Evolutionary conservation across 768 basidiomycete species (phyloP), one percentile per base, ranked within the genome.

Genomic region (Leccinum imitatum): DNA sequence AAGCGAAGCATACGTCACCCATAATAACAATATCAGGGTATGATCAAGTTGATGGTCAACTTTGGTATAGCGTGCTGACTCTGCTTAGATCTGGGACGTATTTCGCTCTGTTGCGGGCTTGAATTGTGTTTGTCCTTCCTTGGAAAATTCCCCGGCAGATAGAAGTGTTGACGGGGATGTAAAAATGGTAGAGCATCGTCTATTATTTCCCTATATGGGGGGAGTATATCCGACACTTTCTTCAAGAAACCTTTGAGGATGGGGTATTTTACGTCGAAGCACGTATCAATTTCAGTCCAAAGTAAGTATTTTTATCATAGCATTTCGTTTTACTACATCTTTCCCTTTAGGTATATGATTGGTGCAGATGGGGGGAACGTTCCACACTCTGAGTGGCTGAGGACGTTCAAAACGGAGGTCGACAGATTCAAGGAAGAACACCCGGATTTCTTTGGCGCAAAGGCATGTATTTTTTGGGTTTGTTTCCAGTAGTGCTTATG

Each of bases 251-350:
- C 1, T 80, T 90, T 15, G 83, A 81, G 31, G 90, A 93, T 66
- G 88, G 89, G 0, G 83, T 91, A 41, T 86, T 79, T 2, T 91
- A 91, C 67, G 71, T 85, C 11, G 90, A 92, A 73, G 78, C 81
- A 11, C 81, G 89, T 35, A 78, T 90, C 50, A 86, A 87, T 70
- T 91, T 91, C 67, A 71, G 78, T 46, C 66, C 71, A 60, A 84
- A 81, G 87, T 88, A 61, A 58, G 77, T 68, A 53, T 41, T 17
- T 50, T 17, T 4, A 25, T 25, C 25, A 15, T 7, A 7, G 14
- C 35, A 35, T 31, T 46, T 50, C 9, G 5, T 35, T 37, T 59
- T 15, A 59, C 4, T 19, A 7, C 11, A 14, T 6, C 9, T n/a
- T 25, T 58, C 47, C n/a, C 41, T 10, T 35, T 50, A 89, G 86